A percentile compares a stretch with the other conserved stretches of the same genome.
These are phyloP conservation scores for Penicillium sp. DNA, from an alignment of 2,329 filamentous ascomycete genomes.

Conservation along the genomic window DNA sequence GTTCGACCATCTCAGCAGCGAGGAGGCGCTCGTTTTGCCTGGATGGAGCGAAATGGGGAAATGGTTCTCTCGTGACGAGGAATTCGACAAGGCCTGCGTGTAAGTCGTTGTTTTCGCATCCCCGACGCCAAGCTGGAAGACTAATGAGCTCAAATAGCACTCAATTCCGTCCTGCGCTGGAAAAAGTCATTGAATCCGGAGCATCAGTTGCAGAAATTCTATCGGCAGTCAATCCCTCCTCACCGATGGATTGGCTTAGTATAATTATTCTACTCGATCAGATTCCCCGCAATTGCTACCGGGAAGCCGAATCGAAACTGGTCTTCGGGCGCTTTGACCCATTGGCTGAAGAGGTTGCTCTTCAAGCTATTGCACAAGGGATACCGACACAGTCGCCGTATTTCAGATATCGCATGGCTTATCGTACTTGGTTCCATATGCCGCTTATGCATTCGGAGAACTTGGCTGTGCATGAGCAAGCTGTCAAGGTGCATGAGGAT, in stretches of 20 bases:
- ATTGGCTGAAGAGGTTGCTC: constrained; percentile 50
- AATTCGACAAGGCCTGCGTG: constrained; percentile 23
- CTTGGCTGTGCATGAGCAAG: constrained; percentile 21
- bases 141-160: constrained; percentile 8
- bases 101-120: constrained; percentile 4
- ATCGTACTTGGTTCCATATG: constrained; percentile 59
- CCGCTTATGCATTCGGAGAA: constrained; percentile 57
- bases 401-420: constrained; percentile 38
- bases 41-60: constrained; percentile 18
- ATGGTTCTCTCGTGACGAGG: constrained; percentile 20
- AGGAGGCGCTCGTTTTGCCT: constrained; percentile 20
- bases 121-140: neutral
- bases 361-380: constrained; percentile 35
- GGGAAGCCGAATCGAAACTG: constrained; percentile 46
- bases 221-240: constrained; percentile 13
- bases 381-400: constrained; percentile 29
- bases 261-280: constrained; percentile 62
- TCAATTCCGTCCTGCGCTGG: constrained; percentile 21
- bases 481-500: constrained; percentile 15
- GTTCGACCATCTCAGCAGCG: constrained; percentile 22
- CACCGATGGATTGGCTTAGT: constrained; percentile 40
- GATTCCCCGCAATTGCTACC: constrained; percentile 61
- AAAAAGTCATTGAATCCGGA: constrained; percentile 15
- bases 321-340: constrained; percentile 59
- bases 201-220: constrained; percentile 19